Conservation (phyloP, 441 rosid genomes). For the Populus hybrid region DNA sequence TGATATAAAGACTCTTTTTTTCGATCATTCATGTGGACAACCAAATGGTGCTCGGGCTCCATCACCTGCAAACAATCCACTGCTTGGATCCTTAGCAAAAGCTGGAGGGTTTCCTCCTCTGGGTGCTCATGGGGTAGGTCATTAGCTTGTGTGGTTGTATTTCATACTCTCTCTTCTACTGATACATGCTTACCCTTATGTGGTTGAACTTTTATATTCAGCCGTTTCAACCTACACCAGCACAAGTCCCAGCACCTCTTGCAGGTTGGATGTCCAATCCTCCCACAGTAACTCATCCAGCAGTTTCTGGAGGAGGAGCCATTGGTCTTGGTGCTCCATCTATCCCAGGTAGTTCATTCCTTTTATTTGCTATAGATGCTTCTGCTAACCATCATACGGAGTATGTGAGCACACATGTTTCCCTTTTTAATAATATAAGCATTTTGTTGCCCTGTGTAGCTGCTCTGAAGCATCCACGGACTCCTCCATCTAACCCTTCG, state of each 20-base stretch:
- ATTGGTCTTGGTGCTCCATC: constrained; percentile 90
- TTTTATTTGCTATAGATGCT: constrained; percentile 10
- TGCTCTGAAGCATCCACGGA: constrained; percentile 90
- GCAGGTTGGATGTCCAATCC: constrained; percentile 99
- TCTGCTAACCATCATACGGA: neutral
- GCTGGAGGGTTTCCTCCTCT: constrained; percentile 91
- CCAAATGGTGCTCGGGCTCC: constrained; percentile 76
- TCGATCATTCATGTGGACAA: constrained; percentile 92
- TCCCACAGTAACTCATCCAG: constrained; percentile 78
- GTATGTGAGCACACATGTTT: constrained; percentile 9
- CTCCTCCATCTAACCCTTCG: constrained; percentile 83
- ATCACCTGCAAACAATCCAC: constrained; percentile 77
- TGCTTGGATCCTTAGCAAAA: constrained; percentile 88
- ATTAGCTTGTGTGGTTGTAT: constrained; percentile 1
- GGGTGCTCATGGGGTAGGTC: constrained; percentile 90
- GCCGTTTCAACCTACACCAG: constrained; percentile 90
- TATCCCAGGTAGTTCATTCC: constrained; percentile 51
- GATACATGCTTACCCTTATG: constrained; percentile 19
- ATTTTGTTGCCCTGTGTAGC: constrained; percentile 42
- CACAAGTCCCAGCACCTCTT: constrained; percentile 77
- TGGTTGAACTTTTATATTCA: constrained; percentile 37
- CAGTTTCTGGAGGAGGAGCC: constrained; percentile 81
- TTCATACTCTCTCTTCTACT: neutral
- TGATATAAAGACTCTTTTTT: constrained; percentile 93
- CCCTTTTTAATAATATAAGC: constrained; percentile 15